Conservation (phyloP, 2,329 filamentous ascomycete species). For the Fusarium musae region DNA sequence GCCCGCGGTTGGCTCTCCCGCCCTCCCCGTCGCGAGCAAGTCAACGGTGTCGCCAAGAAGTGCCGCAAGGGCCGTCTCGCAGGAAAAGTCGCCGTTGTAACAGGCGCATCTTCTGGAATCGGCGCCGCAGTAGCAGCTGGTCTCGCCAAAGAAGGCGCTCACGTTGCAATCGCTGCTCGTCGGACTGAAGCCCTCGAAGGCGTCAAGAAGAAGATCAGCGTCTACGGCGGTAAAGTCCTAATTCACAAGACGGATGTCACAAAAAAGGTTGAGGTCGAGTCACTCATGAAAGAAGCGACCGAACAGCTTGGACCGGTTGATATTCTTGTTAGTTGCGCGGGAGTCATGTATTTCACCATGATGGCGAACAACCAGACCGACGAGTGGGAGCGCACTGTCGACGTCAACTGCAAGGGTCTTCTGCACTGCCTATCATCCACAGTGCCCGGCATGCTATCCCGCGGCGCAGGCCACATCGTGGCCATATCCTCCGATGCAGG, state of each 20-base stretch:
- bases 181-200: conserved; percentile 74
- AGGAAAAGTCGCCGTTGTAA: conserved; percentile 79
- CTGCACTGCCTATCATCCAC: conserved; percentile 76
- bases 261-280: conserved; percentile 71
- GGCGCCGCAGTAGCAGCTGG: conserved; percentile 78
- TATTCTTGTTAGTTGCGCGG: conserved; percentile 82
- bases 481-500: conserved; percentile 86
- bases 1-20: conserved; percentile 79
- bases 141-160: conserved; percentile 75
- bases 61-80: conserved; percentile 66
- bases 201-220: conserved; percentile 69
- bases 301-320: conserved; percentile 77
- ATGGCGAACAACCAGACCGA: conserved; percentile 80
- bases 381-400: conserved; percentile 84
- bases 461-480: conserved; percentile 77
- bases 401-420: conserved; percentile 88
- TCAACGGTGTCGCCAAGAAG: conserved; percentile 41
- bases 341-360: conserved; percentile 91
- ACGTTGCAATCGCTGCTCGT: conserved; percentile 78
- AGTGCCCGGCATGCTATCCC: conserved; percentile 76
- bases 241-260: conserved; percentile 79
- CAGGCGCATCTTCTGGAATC: conserved; percentile 82
- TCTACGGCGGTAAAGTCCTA: conserved; percentile 71
- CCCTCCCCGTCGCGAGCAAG: conserved; percentile 63
- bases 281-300: conserved; percentile 68